Conservation (phyloP, 2,329 filamentous ascomycete species). For the Apiospora malaysiana region DNA sequence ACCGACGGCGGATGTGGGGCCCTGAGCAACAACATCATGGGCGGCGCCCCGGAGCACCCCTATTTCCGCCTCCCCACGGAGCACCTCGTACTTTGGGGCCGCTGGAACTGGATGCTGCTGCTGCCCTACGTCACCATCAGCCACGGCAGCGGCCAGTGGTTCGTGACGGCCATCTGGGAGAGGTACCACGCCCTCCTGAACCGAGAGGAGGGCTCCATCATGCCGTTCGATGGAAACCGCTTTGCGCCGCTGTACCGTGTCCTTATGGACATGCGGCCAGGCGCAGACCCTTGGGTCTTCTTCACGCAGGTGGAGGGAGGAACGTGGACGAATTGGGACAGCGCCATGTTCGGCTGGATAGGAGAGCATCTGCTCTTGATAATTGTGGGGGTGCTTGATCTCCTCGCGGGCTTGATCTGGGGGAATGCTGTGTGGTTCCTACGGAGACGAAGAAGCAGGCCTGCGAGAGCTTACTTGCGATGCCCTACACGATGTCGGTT, state of each 20-base stretch:
- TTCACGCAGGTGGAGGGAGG: conserved; percentile 38
- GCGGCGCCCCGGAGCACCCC: conserved; percentile 68
- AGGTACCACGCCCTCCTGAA: conserved; percentile 53
- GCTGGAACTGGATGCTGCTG: conserved; percentile 63
- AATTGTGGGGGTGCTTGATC: conserved; percentile 16
- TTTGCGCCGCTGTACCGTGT: conserved; percentile 32
- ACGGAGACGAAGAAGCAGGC: conserved; percentile 16
- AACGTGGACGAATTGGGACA: conserved; percentile 40
- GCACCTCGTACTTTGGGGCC: conserved; percentile 62
- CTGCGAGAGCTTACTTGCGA: neutral
- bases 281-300: conserved; percentile 37
- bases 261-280: conserved; percentile 37
- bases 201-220: conserved; percentile 30
- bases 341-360: conserved; percentile 36
- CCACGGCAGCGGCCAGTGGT: conserved; percentile 73
- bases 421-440: conserved; percentile 21
- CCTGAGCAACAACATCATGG: conserved; percentile 70
- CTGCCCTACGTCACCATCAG: conserved; percentile 79
- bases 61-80: conserved; percentile 73
- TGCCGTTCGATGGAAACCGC: conserved; percentile 26
- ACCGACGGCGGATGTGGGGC: conserved; percentile 51
- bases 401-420: neutral
- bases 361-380: conserved; percentile 34
- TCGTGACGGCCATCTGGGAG: conserved; percentile 74
- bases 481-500: neutral